phyloP scores from a whole-genome alignment of 2,329 filamentous ascomycete species.

The Lecanicillium sp. region DNA sequence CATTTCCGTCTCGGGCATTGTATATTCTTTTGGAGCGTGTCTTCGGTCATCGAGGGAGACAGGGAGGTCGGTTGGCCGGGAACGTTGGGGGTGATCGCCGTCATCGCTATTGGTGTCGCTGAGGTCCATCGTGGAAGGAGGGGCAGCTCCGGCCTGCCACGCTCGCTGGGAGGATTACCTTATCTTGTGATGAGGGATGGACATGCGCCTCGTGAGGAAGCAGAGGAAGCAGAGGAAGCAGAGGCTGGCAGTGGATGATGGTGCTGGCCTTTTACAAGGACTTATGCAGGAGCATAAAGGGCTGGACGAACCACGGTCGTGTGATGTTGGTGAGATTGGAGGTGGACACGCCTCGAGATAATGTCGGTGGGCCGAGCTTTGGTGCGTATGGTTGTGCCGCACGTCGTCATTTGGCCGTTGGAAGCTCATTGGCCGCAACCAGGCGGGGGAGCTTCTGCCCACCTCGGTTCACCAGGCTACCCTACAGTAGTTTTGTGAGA shows the following conservation, averaged over 20 bases:
- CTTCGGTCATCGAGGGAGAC: slow-evolving; percentile 85
- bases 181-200: slow-evolving; percentile 1
- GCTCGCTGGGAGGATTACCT: slow-evolving; percentile 23
- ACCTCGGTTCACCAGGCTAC: too few relatives aligned
- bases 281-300: too few relatives aligned
- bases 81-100: slow-evolving; percentile 28
- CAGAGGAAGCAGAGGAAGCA: too few relatives aligned
- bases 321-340: slow-evolving; percentile 1
- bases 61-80: slow-evolving; percentile 76
- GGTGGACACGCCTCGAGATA: not conserved
- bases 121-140: slow-evolving; percentile 49
- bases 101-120: slow-evolving; percentile 38
- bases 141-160: slow-evolving; percentile 24
- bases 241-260: too few relatives aligned
- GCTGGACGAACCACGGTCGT: not conserved
- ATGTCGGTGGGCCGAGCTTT: not conserved
- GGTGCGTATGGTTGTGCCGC: not conserved
- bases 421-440: too few relatives aligned
- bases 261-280: too few relatives aligned
- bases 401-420: too few relatives aligned
- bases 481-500: too few relatives aligned
- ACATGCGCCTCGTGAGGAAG: not conserved
- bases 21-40: slow-evolving; percentile 51
- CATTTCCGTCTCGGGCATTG: slow-evolving; percentile 81
- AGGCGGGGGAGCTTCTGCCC: too few relatives aligned